A percentile compares a stretch with the other conserved stretches of the same genome.
phyloP scores from a whole-genome alignment of 768 basidiomycete species.

The Dacryopinax primogenitus region DNA sequence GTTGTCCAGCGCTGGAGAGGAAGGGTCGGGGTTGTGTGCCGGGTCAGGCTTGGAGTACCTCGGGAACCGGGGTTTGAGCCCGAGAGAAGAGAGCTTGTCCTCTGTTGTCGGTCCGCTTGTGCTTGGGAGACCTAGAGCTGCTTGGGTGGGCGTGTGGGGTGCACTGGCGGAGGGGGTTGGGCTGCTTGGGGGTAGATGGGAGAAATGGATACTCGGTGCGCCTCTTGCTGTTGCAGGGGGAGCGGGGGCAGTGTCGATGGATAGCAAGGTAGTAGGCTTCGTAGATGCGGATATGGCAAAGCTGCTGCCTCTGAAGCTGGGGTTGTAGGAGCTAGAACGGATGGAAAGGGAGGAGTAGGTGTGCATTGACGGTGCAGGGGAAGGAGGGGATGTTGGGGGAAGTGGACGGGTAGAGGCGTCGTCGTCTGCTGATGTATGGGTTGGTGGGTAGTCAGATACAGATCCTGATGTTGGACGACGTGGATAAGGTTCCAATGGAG shows the following conservation, averaged over 20 bases:
- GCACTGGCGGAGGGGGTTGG: background rate
- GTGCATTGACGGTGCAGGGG: slow-evolving; percentile 71
- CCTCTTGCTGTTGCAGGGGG: slow-evolving; percentile 10
- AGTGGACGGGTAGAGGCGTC: slow-evolving; percentile 85
- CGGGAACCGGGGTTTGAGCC: slow-evolving; percentile 85
- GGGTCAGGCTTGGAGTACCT: slow-evolving; percentile 37
- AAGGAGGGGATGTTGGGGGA: slow-evolving; percentile 76
- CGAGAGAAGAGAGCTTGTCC: slow-evolving; percentile 57
- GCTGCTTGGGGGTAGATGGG: slow-evolving; percentile 6
- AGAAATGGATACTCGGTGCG: slow-evolving; percentile 13
- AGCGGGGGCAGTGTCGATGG: slow-evolving; percentile 52
- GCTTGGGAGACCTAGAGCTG: background rate
- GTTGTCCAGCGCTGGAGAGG: slow-evolving; percentile 80
- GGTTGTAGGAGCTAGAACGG: slow-evolving; percentile 31
- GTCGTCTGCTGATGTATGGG: slow-evolving; percentile 58
- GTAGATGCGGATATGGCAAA: slow-evolving; percentile 47
- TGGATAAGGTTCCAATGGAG: background rate
- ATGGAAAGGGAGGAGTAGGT: slow-evolving; percentile 49
- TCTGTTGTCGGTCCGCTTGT: background rate
- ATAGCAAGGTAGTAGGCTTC: slow-evolving; percentile 89
- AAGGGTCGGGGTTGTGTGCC: slow-evolving; percentile 67
- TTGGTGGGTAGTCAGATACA: slow-evolving; percentile 3
- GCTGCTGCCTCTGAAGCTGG: slow-evolving; percentile 66
- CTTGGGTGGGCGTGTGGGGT: slow-evolving; percentile 35
- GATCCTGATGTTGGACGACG: too few relatives aligned